These are phyloP conservation scores for Zelopaecilomyces penicillatus DNA, from an alignment of 2,329 filamentous ascomycete genomes.

Conservation along the genomic window DNA sequence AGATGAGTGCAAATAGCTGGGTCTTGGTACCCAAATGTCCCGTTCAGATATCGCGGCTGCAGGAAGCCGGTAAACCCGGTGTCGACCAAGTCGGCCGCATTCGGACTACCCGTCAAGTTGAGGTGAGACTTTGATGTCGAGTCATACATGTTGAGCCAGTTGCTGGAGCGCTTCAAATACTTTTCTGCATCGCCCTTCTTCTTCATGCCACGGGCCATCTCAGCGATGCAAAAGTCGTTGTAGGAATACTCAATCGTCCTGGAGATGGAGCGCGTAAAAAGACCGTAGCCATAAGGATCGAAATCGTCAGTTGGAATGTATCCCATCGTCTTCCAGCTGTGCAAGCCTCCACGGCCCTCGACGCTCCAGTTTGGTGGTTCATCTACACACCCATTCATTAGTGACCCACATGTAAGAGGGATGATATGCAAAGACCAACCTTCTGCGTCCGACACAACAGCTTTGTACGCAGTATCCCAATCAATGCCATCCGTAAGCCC, in stretches of 20 bases:
- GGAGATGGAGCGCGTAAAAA: constrained; percentile 60
- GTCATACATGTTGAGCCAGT: constrained; percentile 63
- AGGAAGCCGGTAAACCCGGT: constrained; percentile 49
- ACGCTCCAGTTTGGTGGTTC: constrained; percentile 56
- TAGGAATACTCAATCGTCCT: constrained; percentile 74
- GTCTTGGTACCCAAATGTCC: constrained; percentile 59
- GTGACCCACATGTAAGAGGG: constrained; percentile 12
- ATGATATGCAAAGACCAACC: constrained; percentile 33
- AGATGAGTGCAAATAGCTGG: constrained; percentile 33
- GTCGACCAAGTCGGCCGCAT: constrained; percentile 39
- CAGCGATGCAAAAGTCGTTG: constrained; percentile 64
- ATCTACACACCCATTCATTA: constrained; percentile 7
- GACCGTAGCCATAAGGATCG: constrained; percentile 54
- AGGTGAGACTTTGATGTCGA: constrained; percentile 17
- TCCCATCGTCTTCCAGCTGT: constrained; percentile 60
- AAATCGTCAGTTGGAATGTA: constrained; percentile 66
- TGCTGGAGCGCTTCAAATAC: constrained; percentile 52
- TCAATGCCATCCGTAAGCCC: constrained; percentile 54
- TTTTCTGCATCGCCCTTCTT: constrained; percentile 44
- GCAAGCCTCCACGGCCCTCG: constrained; percentile 62
- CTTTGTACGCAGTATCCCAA: constrained; percentile 65
- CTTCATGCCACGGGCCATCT: constrained; percentile 51
- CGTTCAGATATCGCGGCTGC: constrained; percentile 58
- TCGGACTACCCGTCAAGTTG: constrained; percentile 32
- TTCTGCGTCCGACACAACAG: constrained; percentile 66